phyloP scores from a whole-genome alignment of 768 basidiomycete species.

The Boletus tomentosulus region DNA sequence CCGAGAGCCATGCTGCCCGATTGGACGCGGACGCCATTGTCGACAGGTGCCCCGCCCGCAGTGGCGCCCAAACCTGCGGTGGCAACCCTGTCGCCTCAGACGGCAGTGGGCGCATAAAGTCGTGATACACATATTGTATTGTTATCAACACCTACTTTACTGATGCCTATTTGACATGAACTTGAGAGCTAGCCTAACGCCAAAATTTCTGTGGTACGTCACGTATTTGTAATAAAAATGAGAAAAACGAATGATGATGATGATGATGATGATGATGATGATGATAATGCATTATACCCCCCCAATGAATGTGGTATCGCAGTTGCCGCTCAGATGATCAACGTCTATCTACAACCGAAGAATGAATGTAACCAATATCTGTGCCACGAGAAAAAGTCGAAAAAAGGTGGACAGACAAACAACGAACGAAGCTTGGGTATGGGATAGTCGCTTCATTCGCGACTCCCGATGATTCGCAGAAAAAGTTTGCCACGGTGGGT shows the following conservation, averaged over 20 bases:
- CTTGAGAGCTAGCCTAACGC: conserved; percentile 7
- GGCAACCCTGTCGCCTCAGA: conserved; percentile 18
- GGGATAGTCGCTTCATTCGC: conserved; percentile 11
- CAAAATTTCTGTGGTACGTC: conserved; percentile 3
- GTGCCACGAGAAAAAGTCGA: conserved; percentile 7
- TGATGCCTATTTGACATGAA: conserved; percentile 7
- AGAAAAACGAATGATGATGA: neutral
- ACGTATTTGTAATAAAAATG: too few relatives aligned
- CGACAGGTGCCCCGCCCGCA: conserved; percentile 63
- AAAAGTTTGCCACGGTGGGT: conserved; percentile 49
- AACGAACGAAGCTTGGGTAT: conserved; percentile 1
- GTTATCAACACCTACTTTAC: conserved; percentile 8
- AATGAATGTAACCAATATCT: conserved; percentile 2
- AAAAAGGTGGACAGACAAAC: conserved; percentile 2
- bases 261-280: neutral
- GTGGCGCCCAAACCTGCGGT: conserved; percentile 10
- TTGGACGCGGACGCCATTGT: conserved; percentile 69
- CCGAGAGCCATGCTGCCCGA: conserved; percentile 61
- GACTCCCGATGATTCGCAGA: conserved; percentile 45
- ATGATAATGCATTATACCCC: neutral
- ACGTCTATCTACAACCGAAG: neutral
- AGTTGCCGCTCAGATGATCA: neutral
- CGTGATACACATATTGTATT: conserved; percentile 3
- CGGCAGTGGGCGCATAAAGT: conserved; percentile 34
- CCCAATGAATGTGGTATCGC: conserved; percentile 2